Conservation (phyloP, 352 stramenopile genomes). For the Pythium biforme region DNA sequence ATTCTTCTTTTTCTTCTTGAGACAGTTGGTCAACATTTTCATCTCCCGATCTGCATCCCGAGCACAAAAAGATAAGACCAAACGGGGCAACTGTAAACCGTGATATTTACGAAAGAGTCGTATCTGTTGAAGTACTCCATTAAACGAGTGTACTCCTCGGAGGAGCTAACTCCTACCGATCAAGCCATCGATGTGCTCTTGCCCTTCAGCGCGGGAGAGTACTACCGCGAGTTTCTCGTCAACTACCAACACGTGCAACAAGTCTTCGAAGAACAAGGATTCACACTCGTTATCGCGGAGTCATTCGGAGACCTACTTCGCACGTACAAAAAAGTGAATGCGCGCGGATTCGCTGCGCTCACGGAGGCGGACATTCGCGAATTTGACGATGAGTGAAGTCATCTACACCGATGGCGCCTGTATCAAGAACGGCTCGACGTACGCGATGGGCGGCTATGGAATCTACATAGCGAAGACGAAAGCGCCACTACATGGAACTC, state of each 20-base stretch:
- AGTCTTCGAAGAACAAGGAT: neutral
- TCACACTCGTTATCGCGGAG: neutral
- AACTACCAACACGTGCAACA: neutral
- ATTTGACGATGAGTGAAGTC: neutral
- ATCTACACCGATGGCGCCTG: neutral
- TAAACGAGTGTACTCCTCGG: neutral
- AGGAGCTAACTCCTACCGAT: neutral
- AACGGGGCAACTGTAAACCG: no score
- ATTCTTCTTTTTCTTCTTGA: no score
- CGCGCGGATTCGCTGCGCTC: neutral
- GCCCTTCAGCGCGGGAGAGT: neutral
- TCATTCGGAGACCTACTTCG: neutral
- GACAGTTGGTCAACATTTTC: no score
- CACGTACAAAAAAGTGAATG: neutral
- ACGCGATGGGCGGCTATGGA: neutral
- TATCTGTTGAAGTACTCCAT: conserved; percentile 1
- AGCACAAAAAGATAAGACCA: no score
- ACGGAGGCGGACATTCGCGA: neutral
- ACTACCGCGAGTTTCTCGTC: neutral
- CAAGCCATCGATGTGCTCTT: neutral
- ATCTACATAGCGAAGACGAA: neutral
- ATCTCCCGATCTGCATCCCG: no score
- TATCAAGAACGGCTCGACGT: neutral
- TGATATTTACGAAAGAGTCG: neutral
- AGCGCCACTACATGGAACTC: neutral